Evolutionary conservation across 352 stramenopile genomes (phyloP).

Genomic region (Plasmopara halstedii): DNA sequence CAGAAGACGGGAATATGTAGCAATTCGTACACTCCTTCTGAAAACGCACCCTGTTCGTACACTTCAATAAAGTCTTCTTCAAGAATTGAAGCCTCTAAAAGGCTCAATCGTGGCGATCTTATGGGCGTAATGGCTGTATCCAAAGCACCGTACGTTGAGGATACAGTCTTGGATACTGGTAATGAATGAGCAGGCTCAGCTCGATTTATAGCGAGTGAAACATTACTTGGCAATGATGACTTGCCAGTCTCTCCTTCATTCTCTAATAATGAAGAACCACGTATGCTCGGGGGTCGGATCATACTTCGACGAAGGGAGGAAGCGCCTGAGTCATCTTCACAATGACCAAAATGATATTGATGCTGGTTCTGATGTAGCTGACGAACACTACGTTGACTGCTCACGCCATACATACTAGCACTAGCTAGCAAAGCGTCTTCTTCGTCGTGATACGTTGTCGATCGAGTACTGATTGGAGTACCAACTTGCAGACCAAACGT

Average conservation of each 20-base stretch:
- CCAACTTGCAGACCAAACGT: conserved; percentile 23
- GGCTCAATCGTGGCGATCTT: conserved; percentile 31
- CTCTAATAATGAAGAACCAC: conserved; percentile 14
- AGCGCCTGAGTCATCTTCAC: conserved; percentile 36
- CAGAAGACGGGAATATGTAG: conserved; percentile 68
- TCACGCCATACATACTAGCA: conserved; percentile 59
- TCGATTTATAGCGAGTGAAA: background rate
- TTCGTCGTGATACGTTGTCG: conserved; percentile 55
- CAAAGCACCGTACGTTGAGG: conserved; percentile 48
- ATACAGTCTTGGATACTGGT: conserved; percentile 13
- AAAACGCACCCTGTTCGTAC: conserved; percentile 63
- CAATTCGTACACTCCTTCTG: conserved; percentile 51
- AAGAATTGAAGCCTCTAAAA: conserved; percentile 56
- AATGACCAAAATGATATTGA: conserved; percentile 49
- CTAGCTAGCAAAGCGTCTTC: conserved; percentile 69
- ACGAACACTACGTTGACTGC: conserved; percentile 55
- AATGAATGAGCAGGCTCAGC: background rate
- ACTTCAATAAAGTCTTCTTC: conserved; percentile 69
- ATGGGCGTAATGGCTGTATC: conserved; percentile 33
- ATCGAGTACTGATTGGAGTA: conserved; percentile 46
- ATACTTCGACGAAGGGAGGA: conserved; percentile 29
- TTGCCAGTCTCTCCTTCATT: conserved; percentile 19
- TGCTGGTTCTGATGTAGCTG: conserved; percentile 71
- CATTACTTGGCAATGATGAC: background rate
- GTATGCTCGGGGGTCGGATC: conserved; percentile 21